A percentile compares a stretch with the other conserved stretches of the same genome.
Evolutionary conservation across 2,329 filamentous ascomycete genomes (phyloP).

Genomic region (Fusarium decemcellulare): DNA sequence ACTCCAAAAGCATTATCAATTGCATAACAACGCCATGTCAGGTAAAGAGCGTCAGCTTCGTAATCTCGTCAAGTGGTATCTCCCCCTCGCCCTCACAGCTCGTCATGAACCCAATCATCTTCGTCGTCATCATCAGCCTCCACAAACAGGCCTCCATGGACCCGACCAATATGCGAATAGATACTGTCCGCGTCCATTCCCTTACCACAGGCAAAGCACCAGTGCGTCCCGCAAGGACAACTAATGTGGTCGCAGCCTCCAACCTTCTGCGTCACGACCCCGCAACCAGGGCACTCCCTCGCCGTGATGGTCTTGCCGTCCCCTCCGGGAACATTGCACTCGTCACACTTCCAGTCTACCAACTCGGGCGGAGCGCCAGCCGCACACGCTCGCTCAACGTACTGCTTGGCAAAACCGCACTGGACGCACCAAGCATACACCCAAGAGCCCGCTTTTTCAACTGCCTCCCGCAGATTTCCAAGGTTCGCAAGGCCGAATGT

Average conservation of each 20-base stretch:
- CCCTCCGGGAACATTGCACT: conserved; percentile 46
- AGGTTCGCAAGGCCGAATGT: conserved; percentile 56
- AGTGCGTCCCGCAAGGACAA: conserved; percentile 54
- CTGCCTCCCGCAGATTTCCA: conserved; percentile 54
- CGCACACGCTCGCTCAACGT: conserved; percentile 60
- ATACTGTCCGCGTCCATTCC: conserved; percentile 45
- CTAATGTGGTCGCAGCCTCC: conserved; percentile 58
- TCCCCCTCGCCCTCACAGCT: conserved; percentile 10
- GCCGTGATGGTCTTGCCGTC: conserved; percentile 19
- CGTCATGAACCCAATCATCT: conserved; percentile 23
- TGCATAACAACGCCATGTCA: not conserved
- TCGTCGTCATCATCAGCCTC: conserved; percentile 42
- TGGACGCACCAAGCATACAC: conserved; percentile 64
- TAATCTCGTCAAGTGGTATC: conserved; percentile 6
- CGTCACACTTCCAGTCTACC: conserved; percentile 58
- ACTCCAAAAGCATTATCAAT: not conserved
- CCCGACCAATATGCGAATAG: conserved; percentile 54
- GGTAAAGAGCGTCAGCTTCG: not conserved
- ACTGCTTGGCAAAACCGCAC: conserved; percentile 59
- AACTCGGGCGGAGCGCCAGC: conserved; percentile 55
- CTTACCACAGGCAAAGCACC: conserved; percentile 58
- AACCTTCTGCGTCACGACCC: conserved; percentile 53
- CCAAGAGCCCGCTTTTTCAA: conserved; percentile 58
- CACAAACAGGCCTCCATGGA: conserved; percentile 51
- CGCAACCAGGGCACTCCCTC: conserved; percentile 55